phyloP scores from a whole-genome alignment of 2,329 filamentous ascomycete genomes.

The Iodosphaeria phyllophila region DNA sequence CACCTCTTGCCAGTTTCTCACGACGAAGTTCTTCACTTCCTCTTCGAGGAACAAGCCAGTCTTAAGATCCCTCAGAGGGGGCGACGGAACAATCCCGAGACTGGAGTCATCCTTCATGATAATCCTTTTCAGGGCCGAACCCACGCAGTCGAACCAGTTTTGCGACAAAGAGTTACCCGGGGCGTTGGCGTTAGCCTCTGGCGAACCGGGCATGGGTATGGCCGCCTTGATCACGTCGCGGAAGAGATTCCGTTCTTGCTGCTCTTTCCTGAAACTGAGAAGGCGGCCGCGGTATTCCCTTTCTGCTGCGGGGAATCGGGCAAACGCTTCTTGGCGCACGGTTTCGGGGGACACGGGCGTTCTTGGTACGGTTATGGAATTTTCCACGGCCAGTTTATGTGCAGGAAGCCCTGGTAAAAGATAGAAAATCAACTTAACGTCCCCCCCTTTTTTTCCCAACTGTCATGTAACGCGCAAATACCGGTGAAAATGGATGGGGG shows the following conservation, averaged over 20 bases:
- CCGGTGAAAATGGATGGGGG: too few relatives aligned
- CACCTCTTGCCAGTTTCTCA: conserved; percentile 17
- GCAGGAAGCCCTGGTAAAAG: too few relatives aligned
- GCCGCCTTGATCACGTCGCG: conserved; percentile 22
- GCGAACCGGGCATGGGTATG: conserved; percentile 13
- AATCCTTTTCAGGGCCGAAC: conserved; percentile 29
- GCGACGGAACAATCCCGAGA: conserved; percentile 15
- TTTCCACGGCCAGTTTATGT: too few relatives aligned
- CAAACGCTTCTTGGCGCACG: conserved; percentile 36
- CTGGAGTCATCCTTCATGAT: conserved; percentile 23
- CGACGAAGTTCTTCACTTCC: conserved; percentile 22
- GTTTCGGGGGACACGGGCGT: too few relatives aligned
- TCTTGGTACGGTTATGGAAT: too few relatives aligned
- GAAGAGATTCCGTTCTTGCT: conserved; percentile 23
- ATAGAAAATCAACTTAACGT: too few relatives aligned
- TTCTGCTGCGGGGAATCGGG: conserved; percentile 22
- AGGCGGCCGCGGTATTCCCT: conserved; percentile 27
- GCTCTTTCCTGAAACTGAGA: conserved; percentile 19
- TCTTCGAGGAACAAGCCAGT: conserved; percentile 25
- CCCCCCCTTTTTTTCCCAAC: too few relatives aligned
- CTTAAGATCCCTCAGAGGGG: conserved; percentile 12
- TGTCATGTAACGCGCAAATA: too few relatives aligned
- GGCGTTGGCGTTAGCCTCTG: conserved; percentile 19
- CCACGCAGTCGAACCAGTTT: too few relatives aligned
- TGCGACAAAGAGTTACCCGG: too few relatives aligned